Conservation (phyloP, 129 eudicot species). For the Ambrosia artemisiifolia region DNA sequence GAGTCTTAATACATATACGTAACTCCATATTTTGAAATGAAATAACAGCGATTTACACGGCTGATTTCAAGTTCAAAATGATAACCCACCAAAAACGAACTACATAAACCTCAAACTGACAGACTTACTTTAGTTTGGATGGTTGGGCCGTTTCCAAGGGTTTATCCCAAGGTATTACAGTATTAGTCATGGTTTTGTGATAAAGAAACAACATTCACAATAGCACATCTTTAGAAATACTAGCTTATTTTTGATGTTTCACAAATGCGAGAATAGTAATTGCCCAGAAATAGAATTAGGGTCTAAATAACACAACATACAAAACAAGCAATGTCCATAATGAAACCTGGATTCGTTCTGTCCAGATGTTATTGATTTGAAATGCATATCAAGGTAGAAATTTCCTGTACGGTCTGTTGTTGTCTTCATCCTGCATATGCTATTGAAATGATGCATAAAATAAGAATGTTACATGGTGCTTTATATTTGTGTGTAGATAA, state of each 20-base stretch:
- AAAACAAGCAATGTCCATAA: background rate
- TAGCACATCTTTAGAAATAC: background rate
- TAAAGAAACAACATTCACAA: background rate
- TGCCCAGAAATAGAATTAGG: background rate
- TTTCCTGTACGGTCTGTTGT: slow-evolving; percentile 91
- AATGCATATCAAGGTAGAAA: slow-evolving; percentile 33
- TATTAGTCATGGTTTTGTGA: background rate
- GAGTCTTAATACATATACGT: background rate
- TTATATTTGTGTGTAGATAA: background rate
- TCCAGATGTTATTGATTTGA: slow-evolving; percentile 31
- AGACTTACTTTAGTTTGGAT: too few relatives aligned
- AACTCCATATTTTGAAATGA: background rate
- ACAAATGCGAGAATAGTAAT: background rate
- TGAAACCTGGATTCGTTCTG: slow-evolving; percentile 27
- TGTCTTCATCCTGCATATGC: slow-evolving; percentile 99
- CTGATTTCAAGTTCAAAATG: too few relatives aligned
- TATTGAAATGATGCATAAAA: slow-evolving; percentile 38
- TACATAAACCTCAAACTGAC: too few relatives aligned
- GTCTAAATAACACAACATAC: slow-evolving; percentile 4
- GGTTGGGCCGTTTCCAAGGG: too few relatives aligned
- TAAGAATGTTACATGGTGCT: slow-evolving; percentile 10
- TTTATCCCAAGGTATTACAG: too few relatives aligned
- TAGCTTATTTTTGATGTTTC: background rate
- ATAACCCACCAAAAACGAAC: too few relatives aligned
- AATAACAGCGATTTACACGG: background rate